Conservation (phyloP, 768 basidiomycete genomes). For the Gymnopilus dilepis region DNA sequence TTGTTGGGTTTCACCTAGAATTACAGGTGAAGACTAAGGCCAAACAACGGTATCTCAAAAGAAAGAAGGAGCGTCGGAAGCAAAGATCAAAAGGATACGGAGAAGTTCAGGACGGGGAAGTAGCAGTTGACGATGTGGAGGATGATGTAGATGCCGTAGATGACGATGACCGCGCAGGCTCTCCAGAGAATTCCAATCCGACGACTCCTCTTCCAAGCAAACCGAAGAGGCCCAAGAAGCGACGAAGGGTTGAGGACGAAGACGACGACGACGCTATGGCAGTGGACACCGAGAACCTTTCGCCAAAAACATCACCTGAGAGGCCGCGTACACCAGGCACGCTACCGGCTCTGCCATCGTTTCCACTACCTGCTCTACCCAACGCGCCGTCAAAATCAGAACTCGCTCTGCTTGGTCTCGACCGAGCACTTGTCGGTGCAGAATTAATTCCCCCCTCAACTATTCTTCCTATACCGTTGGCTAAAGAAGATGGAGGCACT, state of each 20-base stretch:
- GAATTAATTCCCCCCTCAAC: slow-evolving; percentile 65
- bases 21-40: slow-evolving; percentile 36
- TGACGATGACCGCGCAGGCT: neutral
- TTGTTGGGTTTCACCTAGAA: slow-evolving; percentile 22
- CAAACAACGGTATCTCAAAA: slow-evolving; percentile 35
- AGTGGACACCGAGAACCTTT: neutral
- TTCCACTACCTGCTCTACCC: slow-evolving; percentile 71
- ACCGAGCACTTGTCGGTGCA: slow-evolving; percentile 72
- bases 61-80: slow-evolving; percentile 38
- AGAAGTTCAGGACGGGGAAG: slow-evolving; percentile 8
- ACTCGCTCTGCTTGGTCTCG: slow-evolving; percentile 81
- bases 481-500: too few relatives aligned
- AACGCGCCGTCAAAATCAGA: slow-evolving; percentile 70
- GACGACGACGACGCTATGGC: slow-evolving; percentile 13
- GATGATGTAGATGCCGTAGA: neutral
- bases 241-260: slow-evolving; percentile 13
- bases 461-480: slow-evolving; percentile 51
- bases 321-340: slow-evolving; percentile 17
- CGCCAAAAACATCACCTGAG: neutral
- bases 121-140: slow-evolving; percentile 13
- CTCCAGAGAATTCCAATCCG: neutral
- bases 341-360: slow-evolving; percentile 58
- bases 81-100: slow-evolving; percentile 19
- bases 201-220: slow-evolving; percentile 2
- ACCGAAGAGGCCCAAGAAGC: slow-evolving; percentile 16